These are phyloP conservation scores for Azolla pinnata DNA, from an alignment of 75 land plant genomes.

Conservation along the genomic window DNA sequence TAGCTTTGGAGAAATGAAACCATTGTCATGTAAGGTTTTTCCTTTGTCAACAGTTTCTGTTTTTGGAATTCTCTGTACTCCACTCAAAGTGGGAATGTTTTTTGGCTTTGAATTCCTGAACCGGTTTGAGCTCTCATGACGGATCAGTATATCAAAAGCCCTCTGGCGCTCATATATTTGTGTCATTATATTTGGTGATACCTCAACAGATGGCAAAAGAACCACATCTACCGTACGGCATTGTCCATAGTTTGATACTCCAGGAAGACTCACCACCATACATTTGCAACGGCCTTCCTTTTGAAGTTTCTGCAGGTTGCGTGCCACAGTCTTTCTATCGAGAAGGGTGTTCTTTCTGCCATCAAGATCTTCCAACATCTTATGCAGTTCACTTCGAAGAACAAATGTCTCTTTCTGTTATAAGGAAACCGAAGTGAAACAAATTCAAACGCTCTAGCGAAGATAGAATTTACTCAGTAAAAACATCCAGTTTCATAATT, in stretches of 20 bases:
- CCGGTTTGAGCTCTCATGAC: constrained; percentile 34
- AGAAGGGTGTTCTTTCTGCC: constrained; percentile 46
- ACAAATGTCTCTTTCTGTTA: constrained; percentile 71
- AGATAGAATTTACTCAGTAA: no score
- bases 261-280: constrained; percentile 50
- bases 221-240: constrained; percentile 49
- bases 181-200: constrained; percentile 35
- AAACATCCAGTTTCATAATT: no score
- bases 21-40: constrained; percentile 64
- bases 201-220: constrained; percentile 61
- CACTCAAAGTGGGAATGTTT: constrained; percentile 37
- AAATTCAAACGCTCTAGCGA: no score
- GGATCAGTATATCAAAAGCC: constrained; percentile 56
- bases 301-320: constrained; percentile 52
- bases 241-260: constrained; percentile 57
- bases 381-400: constrained; percentile 55
- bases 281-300: constrained; percentile 65
- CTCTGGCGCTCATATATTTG: constrained; percentile 63
- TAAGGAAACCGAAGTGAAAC: no score
- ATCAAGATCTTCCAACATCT: constrained; percentile 70
- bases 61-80: constrained; percentile 31
- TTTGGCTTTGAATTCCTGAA: constrained; percentile 17
- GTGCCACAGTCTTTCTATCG: constrained; percentile 64
- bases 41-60: constrained; percentile 6
- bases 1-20: constrained; percentile 82